Conservation (phyloP, 805 yeast species). For the Alloascoidea hylecoeti region DNA sequence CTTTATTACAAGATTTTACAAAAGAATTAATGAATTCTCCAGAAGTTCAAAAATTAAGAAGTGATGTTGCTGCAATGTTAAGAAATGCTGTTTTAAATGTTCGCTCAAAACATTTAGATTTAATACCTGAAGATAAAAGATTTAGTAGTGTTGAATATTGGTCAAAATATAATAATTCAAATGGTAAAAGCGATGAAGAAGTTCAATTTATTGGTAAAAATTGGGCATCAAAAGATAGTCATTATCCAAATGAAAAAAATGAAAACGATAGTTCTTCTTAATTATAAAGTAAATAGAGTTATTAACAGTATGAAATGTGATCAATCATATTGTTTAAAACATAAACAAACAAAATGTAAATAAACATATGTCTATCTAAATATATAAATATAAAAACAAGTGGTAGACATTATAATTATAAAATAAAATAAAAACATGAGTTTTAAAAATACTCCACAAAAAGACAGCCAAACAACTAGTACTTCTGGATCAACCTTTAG, state of each 20-base stretch:
- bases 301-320: no score
- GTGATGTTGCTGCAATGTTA: constrained; percentile 53
- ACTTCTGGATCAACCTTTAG: no score
- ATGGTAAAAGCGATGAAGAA: constrained; percentile 56
- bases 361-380: no score
- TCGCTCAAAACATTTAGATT: constrained; percentile 19
- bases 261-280: no score
- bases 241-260: background rate
- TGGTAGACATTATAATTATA: no score
- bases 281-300: no score
- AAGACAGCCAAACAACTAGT: no score
- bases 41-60: constrained; percentile 53
- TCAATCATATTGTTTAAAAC: no score
- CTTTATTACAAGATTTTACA: constrained; percentile 41
- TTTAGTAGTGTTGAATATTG: constrained; percentile 32
- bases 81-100: constrained; percentile 44
- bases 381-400: no score
- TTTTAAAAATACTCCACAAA: no score
- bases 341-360: no score
- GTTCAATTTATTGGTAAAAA: constrained; percentile 60
- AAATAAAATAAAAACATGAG: no score
- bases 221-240: constrained; percentile 38
- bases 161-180: constrained; percentile 46
- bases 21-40: constrained; percentile 47
- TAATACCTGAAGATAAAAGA: constrained; percentile 8